Percentiles rank a stretch among this genome's conserved stretches.
These are phyloP conservation scores for Pseudogymnoascus sp. DNA, from an alignment of 2,329 filamentous ascomycete genomes.

Conservation along the genomic window DNA sequence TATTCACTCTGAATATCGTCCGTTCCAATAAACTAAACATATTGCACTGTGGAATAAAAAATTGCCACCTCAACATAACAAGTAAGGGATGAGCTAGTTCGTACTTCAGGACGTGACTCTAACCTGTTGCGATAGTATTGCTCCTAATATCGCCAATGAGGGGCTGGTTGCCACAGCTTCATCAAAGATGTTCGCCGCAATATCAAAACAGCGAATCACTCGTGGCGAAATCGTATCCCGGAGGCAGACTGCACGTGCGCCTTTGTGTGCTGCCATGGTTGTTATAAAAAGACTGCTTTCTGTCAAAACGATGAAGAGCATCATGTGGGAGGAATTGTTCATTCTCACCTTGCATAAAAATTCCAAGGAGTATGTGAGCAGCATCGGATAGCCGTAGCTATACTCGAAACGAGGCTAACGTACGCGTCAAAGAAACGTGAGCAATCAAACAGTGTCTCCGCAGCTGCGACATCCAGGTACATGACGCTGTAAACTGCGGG, in stretches of 20 bases:
- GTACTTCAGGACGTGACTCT: neutral
- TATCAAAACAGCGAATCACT: neutral
- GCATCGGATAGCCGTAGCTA: neutral
- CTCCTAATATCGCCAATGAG: neutral
- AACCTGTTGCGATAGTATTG: neutral
- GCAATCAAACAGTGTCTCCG: slow-evolving; percentile 11
- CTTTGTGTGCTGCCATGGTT: neutral
- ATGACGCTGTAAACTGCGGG: slow-evolving; percentile 24
- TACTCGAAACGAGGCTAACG: neutral
- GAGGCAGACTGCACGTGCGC: neutral
- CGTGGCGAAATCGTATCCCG: neutral
- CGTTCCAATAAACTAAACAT: neutral
- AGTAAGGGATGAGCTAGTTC: neutral
- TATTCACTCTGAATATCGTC: too few species aligned
- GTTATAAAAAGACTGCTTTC: neutral
- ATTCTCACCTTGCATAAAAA: neutral
- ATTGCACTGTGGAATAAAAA: neutral
- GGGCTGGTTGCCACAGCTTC: neutral
- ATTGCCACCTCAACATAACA: neutral
- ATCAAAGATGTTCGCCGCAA: neutral
- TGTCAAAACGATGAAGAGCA: neutral
- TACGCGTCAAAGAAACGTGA: slow-evolving; percentile 18
- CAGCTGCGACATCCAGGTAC: neutral
- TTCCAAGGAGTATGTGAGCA: neutral
- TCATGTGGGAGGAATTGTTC: neutral